A percentile compares a stretch with the other conserved stretches of the same genome.
Evolutionary conservation across 805 yeast species (phyloP).

Genomic region (Yamadazyma philogaea): DNA sequence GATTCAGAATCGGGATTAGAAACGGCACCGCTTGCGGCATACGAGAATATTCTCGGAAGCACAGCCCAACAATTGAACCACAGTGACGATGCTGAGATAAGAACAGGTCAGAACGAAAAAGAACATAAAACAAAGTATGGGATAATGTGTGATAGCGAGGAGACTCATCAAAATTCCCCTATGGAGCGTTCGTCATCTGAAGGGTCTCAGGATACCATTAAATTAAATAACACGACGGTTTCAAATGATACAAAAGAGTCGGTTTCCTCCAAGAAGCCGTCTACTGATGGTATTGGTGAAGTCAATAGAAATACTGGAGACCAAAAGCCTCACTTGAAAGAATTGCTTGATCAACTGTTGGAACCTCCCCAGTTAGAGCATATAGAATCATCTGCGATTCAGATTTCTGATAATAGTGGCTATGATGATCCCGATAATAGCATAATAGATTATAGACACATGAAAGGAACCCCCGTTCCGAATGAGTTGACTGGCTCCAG

Average conservation of each 20-base stretch:
- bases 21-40: too few species aligned
- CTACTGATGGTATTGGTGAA: not conserved
- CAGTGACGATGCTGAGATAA: too few species aligned
- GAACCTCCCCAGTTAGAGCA: constrained; percentile 2
- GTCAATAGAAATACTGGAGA: not conserved
- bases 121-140: too few species aligned
- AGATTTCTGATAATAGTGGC: not conserved
- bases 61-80: too few species aligned
- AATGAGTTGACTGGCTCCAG: not conserved
- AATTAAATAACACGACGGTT: not conserved
- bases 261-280: not conserved
- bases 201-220: not conserved
- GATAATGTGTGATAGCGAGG: not conserved
- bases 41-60: too few species aligned
- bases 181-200: not conserved
- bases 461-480: not conserved
- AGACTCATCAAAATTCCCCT: not conserved
- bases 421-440: constrained; percentile 4
- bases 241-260: not conserved
- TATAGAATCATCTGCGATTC: not conserved
- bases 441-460: constrained; percentile 2
- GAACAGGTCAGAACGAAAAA: too few species aligned
- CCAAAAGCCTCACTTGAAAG: not conserved
- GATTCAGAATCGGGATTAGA: constrained; percentile 11
- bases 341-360: not conserved